Base-by-base conservation (phyloP, 2,329 filamentous ascomycete species). In the Alternaria sp. region DNA sequence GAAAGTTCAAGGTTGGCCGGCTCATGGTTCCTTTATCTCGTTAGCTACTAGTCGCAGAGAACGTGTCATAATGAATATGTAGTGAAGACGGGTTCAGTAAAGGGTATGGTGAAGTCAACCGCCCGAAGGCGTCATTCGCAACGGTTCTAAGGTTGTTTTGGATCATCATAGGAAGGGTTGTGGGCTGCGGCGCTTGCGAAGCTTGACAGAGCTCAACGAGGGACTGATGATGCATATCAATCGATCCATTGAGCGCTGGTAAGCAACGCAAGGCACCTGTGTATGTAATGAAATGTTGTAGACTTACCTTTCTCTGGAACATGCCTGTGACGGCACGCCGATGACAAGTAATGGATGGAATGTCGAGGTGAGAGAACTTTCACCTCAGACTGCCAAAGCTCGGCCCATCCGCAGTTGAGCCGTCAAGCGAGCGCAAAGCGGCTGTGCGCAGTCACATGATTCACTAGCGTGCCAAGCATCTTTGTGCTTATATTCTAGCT, bases 41-140 rank as follows among this genome's bases (percentile, higher is more conserved):
- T 83, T 59, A 79, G 81, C 78, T 72, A 74, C 59, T 54, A 28
- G 61, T 56, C 43, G 54, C 43, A 42, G 32, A 42, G 42, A 24
- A 18, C 49, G 12, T 12, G 30, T 24, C 26, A n/a, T 32, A 43
- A 24, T 2, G 12, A 36, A 11, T 18, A 54, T 47, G 22, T 8
- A 2, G 14, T 41, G 4, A 22, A 41, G 11, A 26, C 14, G n/a
- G 34, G 49, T 69, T 81, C 78, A 81, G 78, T 69, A 69, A 66
- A 71, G 69, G 75, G 75, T 77, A 58, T 55, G 53, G 51, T 75
- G 76, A 81, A 82, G 83, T 85, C 83, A 87, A 81, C 78, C 80
- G 80, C 79, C 79, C 77, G 78, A 74, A 72, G 81, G 81, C 81
- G 82, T 89, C 86, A 87, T 86, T 85, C 86, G 87, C 87, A 89